A percentile compares a stretch with the other conserved stretches of the same genome.
phyloP scores from a whole-genome alignment of 2,329 filamentous ascomycete species.

The Neoscytalidium dimidiatum region DNA sequence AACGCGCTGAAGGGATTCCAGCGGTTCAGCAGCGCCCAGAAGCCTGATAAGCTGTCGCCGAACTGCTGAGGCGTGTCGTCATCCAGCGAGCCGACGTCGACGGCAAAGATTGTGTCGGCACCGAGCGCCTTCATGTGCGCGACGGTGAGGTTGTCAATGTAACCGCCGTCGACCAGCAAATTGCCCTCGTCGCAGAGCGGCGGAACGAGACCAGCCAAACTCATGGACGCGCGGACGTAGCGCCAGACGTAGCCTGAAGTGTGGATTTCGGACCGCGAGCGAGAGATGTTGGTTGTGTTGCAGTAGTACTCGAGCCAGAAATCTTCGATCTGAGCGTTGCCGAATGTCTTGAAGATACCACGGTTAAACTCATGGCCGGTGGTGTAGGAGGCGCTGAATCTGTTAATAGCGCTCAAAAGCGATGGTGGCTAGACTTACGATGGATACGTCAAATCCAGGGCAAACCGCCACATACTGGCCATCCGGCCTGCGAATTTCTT shows the following conservation, averaged over 20 bases:
- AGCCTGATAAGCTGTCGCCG: constrained; percentile 89
- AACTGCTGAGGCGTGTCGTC: constrained; percentile 90
- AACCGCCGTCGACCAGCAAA: constrained; percentile 95
- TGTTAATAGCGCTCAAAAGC: not conserved
- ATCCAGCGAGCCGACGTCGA: constrained; percentile 91
- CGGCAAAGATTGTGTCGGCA: constrained; percentile 89
- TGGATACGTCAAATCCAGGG: constrained; percentile 91
- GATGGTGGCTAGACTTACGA: constrained; percentile 51
- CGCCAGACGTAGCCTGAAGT: constrained; percentile 97
- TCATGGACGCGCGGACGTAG: constrained; percentile 96
- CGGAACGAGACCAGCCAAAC: constrained; percentile 85
- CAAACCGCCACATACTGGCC: constrained; percentile 99
- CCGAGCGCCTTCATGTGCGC: constrained; percentile 95
- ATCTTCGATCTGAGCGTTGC: constrained; percentile 95
- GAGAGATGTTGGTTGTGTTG: constrained; percentile 98
- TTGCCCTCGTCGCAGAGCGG: constrained; percentile 95
- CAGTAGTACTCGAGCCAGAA: constrained; percentile 99
- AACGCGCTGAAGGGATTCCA: constrained; percentile 93
- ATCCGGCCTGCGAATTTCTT: constrained; percentile 99
- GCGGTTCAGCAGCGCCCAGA: constrained; percentile 92
- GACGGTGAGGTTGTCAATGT: constrained; percentile 95
- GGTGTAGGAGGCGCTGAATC: constrained; percentile 75
- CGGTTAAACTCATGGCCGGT: constrained; percentile 99
- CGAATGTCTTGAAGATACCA: constrained; percentile 98
- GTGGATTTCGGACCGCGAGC: constrained; percentile 87